A percentile compares a stretch with the other conserved stretches of the same genome.
Conservation (phyloP, 176 grass and related monocot genomes). For the Oryza australiensis region DNA sequence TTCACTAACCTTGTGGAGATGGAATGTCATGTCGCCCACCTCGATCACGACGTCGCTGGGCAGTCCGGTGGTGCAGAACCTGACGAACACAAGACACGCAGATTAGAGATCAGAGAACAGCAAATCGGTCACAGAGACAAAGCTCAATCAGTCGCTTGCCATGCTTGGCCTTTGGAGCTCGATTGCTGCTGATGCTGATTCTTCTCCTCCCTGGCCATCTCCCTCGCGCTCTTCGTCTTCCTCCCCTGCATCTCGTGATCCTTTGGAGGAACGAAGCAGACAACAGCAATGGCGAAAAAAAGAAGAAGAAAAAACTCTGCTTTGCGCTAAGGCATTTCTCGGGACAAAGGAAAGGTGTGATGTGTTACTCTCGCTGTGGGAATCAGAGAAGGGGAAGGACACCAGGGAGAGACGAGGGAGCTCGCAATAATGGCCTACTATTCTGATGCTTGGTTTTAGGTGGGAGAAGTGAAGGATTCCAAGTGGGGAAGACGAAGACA, state of each 20-base stretch:
- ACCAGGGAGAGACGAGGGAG: neutral
- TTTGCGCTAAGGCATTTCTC: conserved; percentile 42
- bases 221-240: conserved; percentile 36
- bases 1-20: conserved; percentile 86
- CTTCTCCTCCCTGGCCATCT: conserved; percentile 27
- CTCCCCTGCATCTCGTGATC: conserved; percentile 39
- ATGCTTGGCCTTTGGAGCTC: conserved; percentile 87
- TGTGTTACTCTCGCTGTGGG: conserved; percentile 11
- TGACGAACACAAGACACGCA: conserved; percentile 26
- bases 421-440: conserved; percentile 43
- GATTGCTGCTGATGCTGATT: conserved; percentile 9
- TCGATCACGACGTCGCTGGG: conserved; percentile 97
- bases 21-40: conserved; percentile 94
- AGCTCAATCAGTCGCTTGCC: conserved; percentile 39
- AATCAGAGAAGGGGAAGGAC: conserved; percentile 37
- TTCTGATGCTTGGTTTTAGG: conserved; percentile 43
- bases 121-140: neutral
- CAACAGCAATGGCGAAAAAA: neutral
- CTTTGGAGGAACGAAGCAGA: neutral
- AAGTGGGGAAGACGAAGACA: conserved; percentile 53
- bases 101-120: conserved; percentile 24
- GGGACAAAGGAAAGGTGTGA: conserved; percentile 11
- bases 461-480: conserved; percentile 42
- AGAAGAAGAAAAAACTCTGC: neutral
- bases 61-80: conserved; percentile 98